Base-by-base conservation (phyloP, 1,284 basidiomycete species). In the Somion occarium region DNA sequence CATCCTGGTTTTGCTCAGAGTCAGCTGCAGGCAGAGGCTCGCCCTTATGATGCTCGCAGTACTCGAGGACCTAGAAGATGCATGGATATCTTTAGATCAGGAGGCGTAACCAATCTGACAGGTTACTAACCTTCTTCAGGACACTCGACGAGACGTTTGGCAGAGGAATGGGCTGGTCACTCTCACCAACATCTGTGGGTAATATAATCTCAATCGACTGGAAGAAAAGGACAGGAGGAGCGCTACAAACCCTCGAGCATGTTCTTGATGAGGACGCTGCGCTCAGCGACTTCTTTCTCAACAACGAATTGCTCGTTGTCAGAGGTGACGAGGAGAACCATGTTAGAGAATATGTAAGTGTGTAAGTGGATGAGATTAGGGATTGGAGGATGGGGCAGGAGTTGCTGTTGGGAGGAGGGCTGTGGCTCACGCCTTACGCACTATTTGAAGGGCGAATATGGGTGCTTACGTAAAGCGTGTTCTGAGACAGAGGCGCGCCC, bases 11-110 rank as follows among this genome's bases (percentile, higher is more conserved):
- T 58, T 82, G 78, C 61, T 93, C 90, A 53, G 88, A 79, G 59
- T 93, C 91, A 15, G 86, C 75, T 23, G 88, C 78, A n/a, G 96
- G 95, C 43, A 98, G 82, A 24, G 95, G 93, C 71, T 99, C 97
- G 63, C 88, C 87, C 59, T 93, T 89, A 75, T 99, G 97, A 73
- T 99, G 94, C 64, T 98, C 94, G 80, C 97, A 99, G 80, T 98
- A 99, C 69, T 99, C 97, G 44, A 99, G 80, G 51, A 99, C 94
- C 93, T 96, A 61, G 38, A 56, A 49, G 50, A 54, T 53, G 42
- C 22, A n/a, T 38, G 9, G 30, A 38, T 47, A 27, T 9, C 9
- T 23, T 19, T 15, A 41, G 46, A 53, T 56, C 41, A 53, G 45
- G 42, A 57, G 41, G 56, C 53, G 50, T 41, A 46, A 48, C 44